These are phyloP conservation scores for Solanum piurae DNA, from an alignment of 257 asterid genomes.

Conservation along the genomic window DNA sequence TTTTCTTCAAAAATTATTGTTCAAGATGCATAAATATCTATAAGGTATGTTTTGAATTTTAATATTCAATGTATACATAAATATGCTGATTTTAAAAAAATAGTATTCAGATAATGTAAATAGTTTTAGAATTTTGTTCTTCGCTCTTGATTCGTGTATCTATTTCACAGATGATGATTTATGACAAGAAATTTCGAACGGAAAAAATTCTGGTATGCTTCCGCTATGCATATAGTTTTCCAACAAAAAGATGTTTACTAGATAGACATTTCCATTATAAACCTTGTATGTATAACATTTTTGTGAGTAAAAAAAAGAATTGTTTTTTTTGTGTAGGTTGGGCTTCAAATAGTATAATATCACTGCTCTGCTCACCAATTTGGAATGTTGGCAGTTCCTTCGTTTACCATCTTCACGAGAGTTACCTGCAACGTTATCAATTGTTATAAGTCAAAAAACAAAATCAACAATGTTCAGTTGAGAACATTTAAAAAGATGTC, in stretches of 20 bases:
- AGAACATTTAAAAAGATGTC: neutral
- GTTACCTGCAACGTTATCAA: conserved; percentile 34
- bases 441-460: neutral
- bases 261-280: neutral
- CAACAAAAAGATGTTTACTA: neutral
- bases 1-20: too few relatives aligned
- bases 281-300: neutral
- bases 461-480: neutral
- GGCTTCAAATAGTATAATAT: neutral
- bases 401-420: conserved; percentile 47
- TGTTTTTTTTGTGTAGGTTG: neutral
- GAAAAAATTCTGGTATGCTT: too few relatives aligned
- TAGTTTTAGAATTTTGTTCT: too few relatives aligned
- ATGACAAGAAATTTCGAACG: too few relatives aligned
- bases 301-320: neutral
- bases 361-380: conserved; percentile 30
- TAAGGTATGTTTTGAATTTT: too few relatives aligned
- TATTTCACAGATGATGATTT: too few relatives aligned
- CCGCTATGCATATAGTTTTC: too few relatives aligned
- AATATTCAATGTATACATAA: too few relatives aligned
- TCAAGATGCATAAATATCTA: too few relatives aligned
- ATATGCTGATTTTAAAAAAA: too few relatives aligned
- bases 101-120: too few relatives aligned
- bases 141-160: too few relatives aligned
- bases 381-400: conserved; percentile 50